Evolutionary conservation across 441 rosid genomes (phyloP), one percentile per base, ranked within the genome.

Genomic region (Hura crepitans): DNA sequence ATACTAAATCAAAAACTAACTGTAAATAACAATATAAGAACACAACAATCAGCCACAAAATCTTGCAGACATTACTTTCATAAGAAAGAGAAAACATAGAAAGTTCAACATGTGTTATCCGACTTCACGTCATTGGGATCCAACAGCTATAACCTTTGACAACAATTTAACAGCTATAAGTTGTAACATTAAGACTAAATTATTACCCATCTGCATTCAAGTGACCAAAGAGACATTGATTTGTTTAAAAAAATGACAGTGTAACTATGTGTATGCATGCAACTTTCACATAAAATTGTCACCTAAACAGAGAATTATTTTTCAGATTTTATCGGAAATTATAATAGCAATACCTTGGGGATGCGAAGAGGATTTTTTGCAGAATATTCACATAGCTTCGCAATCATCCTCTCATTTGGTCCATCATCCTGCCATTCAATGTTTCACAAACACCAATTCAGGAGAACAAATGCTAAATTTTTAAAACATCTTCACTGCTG

Each of bases 351-450:
- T 87, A 95, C 99, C 97, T 86, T 89, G 6, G 99, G 99, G 70
- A 95, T 87, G 57, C 95, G 95, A 73, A 92, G 69, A 74, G 98
- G 92, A 70, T 95, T 92, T 77, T 86, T 95, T 42, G 87, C 81
- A 72, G 92, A 96, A 81, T 95, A 95, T 70, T 95, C 98, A 79
- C 99, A 95, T 22, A 95, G 85, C 79, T 90, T 95, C 70, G 85
- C 89, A 33, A 95, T 92, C 83, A 83, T 92, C 72, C 97, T 83
- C 63, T 92, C 99, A 81, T 90, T 92, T 28, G 89, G 92, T 62
- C 85, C 97, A 76, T 92, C 97, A 18, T 84, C 98, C 97, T 95
- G 81, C 73, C 78, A 84, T 68, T 62, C 30, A 77, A 65, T 57
- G 27, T 50, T 46, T 59, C 28, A 74, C 59, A 66, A 72, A 51